Conservation (phyloP, 2,329 filamentous ascomycete species). For the Arachnopeziza araneosa region DNA sequence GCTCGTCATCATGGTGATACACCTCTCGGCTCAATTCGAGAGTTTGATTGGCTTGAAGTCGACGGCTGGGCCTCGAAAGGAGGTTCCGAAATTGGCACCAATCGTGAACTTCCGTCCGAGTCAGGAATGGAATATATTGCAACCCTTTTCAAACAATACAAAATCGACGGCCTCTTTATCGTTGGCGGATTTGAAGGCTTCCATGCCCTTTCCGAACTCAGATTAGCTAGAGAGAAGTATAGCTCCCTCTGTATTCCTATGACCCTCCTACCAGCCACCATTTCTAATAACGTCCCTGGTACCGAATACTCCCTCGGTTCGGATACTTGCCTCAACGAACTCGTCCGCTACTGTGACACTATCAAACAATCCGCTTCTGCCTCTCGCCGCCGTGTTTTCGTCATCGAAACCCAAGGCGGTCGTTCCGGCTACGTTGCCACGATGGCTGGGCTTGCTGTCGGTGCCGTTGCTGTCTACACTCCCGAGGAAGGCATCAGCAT, state of each 20-base stretch:
- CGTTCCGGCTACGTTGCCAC: slow-evolving; percentile 91
- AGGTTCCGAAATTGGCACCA: slow-evolving; percentile 96
- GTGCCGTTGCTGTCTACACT: slow-evolving; percentile 89
- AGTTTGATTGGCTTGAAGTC: slow-evolving; percentile 88
- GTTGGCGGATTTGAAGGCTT: slow-evolving; percentile 96
- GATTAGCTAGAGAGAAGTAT: slow-evolving; percentile 71
- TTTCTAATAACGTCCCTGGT: slow-evolving; percentile 97
- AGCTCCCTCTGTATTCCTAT: slow-evolving; percentile 89
- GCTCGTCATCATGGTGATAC: slow-evolving; percentile 83
- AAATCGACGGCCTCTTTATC: slow-evolving; percentile 86
- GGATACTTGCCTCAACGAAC: slow-evolving; percentile 92
- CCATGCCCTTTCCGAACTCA: slow-evolving; percentile 82
- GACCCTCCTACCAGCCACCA: slow-evolving; percentile 87
- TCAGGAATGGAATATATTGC: slow-evolving; percentile 79
- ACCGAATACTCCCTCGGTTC: slow-evolving; percentile 96
- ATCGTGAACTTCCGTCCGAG: slow-evolving; percentile 84
- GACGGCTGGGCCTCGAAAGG: slow-evolving; percentile 95
- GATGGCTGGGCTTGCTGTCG: slow-evolving; percentile 83
- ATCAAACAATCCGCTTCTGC: slow-evolving; percentile 96
- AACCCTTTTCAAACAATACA: slow-evolving; percentile 75
- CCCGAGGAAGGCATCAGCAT: slow-evolving; percentile 94
- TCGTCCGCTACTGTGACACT: slow-evolving; percentile 93
- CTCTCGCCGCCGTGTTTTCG: slow-evolving; percentile 87
- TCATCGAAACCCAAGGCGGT: slow-evolving; percentile 96
- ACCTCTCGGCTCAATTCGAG: slow-evolving; percentile 75